Evolutionary conservation across 306 rosid genomes (phyloP), one percentile per base, ranked within the genome.

Genomic region (Rosa lucieae): DNA sequence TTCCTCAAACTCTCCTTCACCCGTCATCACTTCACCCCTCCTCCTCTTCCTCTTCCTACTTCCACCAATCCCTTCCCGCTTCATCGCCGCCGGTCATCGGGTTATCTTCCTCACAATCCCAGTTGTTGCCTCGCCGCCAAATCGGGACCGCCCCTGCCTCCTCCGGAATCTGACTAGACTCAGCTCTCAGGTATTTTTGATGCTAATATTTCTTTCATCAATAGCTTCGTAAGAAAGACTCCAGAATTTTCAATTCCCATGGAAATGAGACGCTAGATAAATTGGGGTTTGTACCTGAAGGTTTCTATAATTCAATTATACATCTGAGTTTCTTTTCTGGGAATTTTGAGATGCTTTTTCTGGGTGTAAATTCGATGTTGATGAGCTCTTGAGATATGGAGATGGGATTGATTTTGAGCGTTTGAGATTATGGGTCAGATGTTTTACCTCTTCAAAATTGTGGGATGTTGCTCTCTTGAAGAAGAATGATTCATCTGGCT

Each of bases 161-260:
- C 94, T 0, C 89, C 79, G 2, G 84, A 87, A 14, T 82, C 86
- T 46, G 88, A 82, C 77, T 80, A 90, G 17, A 89, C 86, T 6
- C 83, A 13, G 79, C 86, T 81, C 77, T 14, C 62, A 71, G 88
- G 88, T 87, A 56, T 46, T 5, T 13, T n/a, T 37, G 2, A 32
- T 39, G 5, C n/a, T 56, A 1, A n/a, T 12, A 35, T 35, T 72
- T 48, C 39, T n/a, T 13, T 39, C 35, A 32, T 32, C 35, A 32
- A 32, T 32, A 32, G 35, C 35, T 32, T 2, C 3, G 3, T 32
- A 32, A 32, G 35, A 32, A 32, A 32, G 35, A 32, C 35, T 32
- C 35, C 15, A 12, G 20, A 48, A 5, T 6, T 56, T 73, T 39
- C n/a, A 12, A 20, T 73, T 73, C 46, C 58, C 39, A n/a, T 71